Base-by-base conservation (phyloP, 148 eudicot genomes). In the Chenopodium berlandieri region DNA sequence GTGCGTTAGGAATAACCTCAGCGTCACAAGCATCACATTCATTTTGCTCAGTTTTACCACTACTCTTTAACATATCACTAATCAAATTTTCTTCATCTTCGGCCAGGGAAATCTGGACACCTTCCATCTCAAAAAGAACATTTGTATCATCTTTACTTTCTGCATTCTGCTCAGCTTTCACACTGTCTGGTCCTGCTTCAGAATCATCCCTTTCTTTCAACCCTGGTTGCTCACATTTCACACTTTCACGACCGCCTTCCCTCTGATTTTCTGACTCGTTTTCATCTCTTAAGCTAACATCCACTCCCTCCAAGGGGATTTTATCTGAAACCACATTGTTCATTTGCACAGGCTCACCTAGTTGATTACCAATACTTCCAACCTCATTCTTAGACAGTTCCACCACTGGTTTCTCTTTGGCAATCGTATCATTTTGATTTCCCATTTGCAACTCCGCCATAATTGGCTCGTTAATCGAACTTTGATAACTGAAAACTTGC, bases 41-140 rank as follows among this genome's bases (percentile, higher is more conserved):
- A 77, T 82, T 70, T 82, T 79, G 32, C 75, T 73, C 79, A 81
- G 9, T 68, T 82, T 82, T 79, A 83, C 80, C 82, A 71, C 82
- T 63, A 76, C 69, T 78, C 40, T 80, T 68, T 46, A 75, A 65
- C 31, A 40, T 71, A 72, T 79, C 80, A 56, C 76, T 78, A 40
- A 56, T 60, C 47, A 27, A 68, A 3, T 37, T 44, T 30, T 64
- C 79, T 30, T 27, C 79, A 62, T 78, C 78, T 56, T 80, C 85
- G 62, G 77, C 80, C 34, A n/a, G 47, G 62, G 75, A 83, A 50
- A 76, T 79, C n/a, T 67, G 67, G 32, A 68, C 66, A 50, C 76
- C 78, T 80, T 84, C 86, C 72, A 58, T 71, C 12, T 30, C 73
- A 77, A 78, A 62, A 60, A 48, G 77, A 71, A 80, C 84, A 72